Base-by-base conservation (phyloP, 1,284 basidiomycete species). In the Gymnopus androsaceus region DNA sequence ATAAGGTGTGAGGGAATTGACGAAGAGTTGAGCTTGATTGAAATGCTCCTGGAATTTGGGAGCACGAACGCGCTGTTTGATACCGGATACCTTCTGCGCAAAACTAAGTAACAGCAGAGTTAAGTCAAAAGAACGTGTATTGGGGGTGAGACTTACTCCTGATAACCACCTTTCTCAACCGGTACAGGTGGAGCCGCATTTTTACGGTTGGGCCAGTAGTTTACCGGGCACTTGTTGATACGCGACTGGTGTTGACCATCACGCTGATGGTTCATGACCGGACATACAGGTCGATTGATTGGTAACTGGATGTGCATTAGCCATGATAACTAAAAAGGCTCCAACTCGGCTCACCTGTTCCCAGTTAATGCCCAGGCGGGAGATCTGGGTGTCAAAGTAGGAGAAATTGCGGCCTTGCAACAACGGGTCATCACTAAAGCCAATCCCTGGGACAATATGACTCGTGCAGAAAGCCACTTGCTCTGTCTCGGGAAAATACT, bases 401-500 rank as follows among this genome's bases (percentile, higher is more conserved):
- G 85, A 88, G 71, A 94, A 94, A 72, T 92, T 91, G 40, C 92
- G 79, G 15, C 87, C 85, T 72, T 91, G 88, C n/a, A 94, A 76
- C 19, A 94, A 74, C 3, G 92, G 92, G 65, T 94, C 92, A 64
- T 90, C 83, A 59, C 84, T 86, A 69, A 90, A 88, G 44, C 85
- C 90, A 63, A 94, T 90, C 30, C 91, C 90, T 15, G 92, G 89
- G 1, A 92, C 88, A 52, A 93, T 74, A 64, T 94, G 89, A 41
- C 82, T 72, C 0, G 92, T 94, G 70, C 90, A 94, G 71, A 92
- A 94, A 0, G 90, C 91, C 44, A 82, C 82, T 70, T 92, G 89
- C 71, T 95, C 92, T 1, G 84, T 84, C 71, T 94, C 89, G 8
- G 90, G 74, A 73, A 94, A 94, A 71, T 81, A 94, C 66, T 94